Evolutionary conservation across 352 stramenopile species (phyloP).

Genomic region (Globisporangium cederbergense): DNA sequence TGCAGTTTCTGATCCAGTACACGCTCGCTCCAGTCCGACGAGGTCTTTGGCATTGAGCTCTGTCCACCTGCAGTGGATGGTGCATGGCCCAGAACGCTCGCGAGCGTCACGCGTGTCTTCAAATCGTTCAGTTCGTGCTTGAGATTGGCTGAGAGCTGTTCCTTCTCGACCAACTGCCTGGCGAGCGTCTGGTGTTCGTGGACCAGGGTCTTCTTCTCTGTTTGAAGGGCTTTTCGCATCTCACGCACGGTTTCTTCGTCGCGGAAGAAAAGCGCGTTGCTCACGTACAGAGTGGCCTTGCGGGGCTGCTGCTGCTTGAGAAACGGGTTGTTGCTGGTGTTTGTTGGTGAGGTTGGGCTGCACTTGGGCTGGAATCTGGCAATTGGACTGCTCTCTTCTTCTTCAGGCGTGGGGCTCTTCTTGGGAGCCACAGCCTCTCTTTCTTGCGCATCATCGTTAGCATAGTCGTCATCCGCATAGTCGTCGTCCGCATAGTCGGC

Average conservation of each 20-base stretch:
- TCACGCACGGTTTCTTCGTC: constrained; percentile 50
- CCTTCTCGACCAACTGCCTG: constrained; percentile 31
- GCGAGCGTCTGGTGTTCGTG: constrained; percentile 29
- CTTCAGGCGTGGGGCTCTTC: constrained; percentile 14
- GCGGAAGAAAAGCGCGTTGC: constrained; percentile 46
- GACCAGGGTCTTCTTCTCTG: constrained; percentile 36
- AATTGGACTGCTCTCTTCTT: constrained; percentile 15
- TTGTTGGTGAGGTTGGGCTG: not conserved
- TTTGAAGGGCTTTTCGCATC: constrained; percentile 30
- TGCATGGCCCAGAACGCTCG: constrained; percentile 12
- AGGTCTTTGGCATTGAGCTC: constrained; percentile 19
- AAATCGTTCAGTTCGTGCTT: constrained; percentile 50
- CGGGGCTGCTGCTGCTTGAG: constrained; percentile 12
- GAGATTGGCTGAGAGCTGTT: constrained; percentile 27
- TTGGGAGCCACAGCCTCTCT: constrained; percentile 14
- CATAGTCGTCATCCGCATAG: constrained; percentile 13
- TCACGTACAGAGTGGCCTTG: constrained; percentile 20
- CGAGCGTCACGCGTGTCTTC: constrained; percentile 53
- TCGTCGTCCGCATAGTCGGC: constrained; percentile 14
- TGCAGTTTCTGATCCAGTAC: constrained; percentile 40
- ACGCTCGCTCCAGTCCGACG: constrained; percentile 41
- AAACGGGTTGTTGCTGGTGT: not conserved
- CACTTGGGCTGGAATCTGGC: not conserved
- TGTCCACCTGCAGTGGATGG: not conserved
- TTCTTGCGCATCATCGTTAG: constrained; percentile 18